Base-by-base conservation (phyloP, 2,329 filamentous ascomycete genomes). In the Colletotrichum australisinense region DNA sequence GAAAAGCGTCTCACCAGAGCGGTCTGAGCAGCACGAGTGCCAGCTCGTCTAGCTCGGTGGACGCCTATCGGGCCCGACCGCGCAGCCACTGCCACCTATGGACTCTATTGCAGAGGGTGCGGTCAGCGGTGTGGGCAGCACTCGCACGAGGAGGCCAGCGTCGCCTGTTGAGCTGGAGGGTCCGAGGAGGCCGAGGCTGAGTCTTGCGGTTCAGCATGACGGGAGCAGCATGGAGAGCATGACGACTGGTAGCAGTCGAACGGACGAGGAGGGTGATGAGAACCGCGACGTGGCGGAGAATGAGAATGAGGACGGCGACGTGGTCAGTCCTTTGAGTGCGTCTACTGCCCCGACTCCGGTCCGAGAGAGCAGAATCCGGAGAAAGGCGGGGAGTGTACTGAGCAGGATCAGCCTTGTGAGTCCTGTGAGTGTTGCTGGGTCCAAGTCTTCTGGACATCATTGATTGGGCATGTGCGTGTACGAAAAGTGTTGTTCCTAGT, bases 171-270 rank as follows among this genome's bases (percentile, higher is more conserved):
- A 74, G 58, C 3, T 67, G 69, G 72, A 75, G 11, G 72, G 55
- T 8, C 64, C 49, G 3, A 46, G 58, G 16, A 55, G 64, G 14
- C 49, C 26, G 42, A 52, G 38, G 2, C 5, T 59, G 46, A 65
- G 69, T 16, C 65, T 73, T 30, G 28, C 58, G 1, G 53, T 69
- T 19, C 60, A 70, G 42, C 57, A 58, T 4, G 72, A 76, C n/a
- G 69, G 62, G 19, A 68, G 67, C 49, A 73, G 78, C 12, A 75
- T 76, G 32, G 78, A 79, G 49, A 79, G 77, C 74, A 78, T 80
- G 77, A 80, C 79, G 24, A 78, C 78, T 11, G 78, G 79, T 5
- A 79, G 78, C 69, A 79, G 75, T 30, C 76, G 76, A 0, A 77
- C 73, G 58, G 71, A 74, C 5, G 69, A 75, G 4, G 77, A 77